Evolutionary conservation across 345 rosid genomes (phyloP).

Genomic region (Sisymbrium altissimum): DNA sequence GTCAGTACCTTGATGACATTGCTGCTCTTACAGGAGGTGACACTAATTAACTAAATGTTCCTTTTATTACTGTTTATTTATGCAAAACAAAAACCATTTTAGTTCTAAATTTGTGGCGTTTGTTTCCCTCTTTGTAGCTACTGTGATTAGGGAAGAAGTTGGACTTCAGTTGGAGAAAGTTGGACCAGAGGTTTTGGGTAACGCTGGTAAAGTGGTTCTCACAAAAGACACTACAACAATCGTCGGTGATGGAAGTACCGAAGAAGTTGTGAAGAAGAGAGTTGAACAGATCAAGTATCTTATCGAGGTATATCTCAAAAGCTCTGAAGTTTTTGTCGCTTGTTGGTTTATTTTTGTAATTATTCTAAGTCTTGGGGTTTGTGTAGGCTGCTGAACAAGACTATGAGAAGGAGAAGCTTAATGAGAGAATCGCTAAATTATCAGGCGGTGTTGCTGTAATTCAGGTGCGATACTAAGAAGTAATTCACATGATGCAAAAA

Average conservation of each 20-base stretch:
- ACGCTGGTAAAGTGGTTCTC: slow-evolving; percentile 86
- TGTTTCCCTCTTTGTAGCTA: slow-evolving; percentile 25
- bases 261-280: slow-evolving; percentile 86
- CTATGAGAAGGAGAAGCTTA: slow-evolving; percentile 91
- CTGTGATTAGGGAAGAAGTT: slow-evolving; percentile 88
- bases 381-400: slow-evolving; percentile 84
- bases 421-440: slow-evolving; percentile 81
- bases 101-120: background rate
- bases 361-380: background rate
- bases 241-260: slow-evolving; percentile 93
- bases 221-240: slow-evolving; percentile 85
- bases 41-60: background rate
- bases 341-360: background rate
- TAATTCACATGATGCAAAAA: background rate
- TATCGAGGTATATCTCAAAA: slow-evolving; percentile 48
- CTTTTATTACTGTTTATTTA: background rate
- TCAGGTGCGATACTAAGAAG: slow-evolving; percentile 41
- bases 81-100: background rate
- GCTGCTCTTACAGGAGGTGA: slow-evolving; percentile 71
- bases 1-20: slow-evolving; percentile 91
- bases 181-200: slow-evolving; percentile 77
- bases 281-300: slow-evolving; percentile 84
- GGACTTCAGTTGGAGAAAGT: slow-evolving; percentile 90
- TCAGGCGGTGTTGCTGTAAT: slow-evolving; percentile 75
- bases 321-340: background rate